Conservation (phyloP, 2,329 filamentous ascomycete species). For the Setomelanomma holmii region DNA sequence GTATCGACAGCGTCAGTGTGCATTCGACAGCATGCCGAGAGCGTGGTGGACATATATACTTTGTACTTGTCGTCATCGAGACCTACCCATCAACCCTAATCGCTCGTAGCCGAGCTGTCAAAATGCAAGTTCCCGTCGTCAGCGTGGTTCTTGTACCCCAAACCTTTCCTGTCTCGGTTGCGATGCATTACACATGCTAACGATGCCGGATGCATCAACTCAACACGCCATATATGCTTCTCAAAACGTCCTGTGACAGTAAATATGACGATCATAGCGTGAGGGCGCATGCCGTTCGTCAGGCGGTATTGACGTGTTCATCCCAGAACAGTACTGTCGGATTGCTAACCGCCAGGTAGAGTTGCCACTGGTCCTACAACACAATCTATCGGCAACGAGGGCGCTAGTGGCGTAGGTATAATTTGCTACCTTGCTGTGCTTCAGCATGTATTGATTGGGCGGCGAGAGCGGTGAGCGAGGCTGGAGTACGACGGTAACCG, state of each 20-base stretch:
- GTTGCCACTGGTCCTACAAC: not conserved
- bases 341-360: constrained; percentile 5
- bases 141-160: constrained; percentile 20
- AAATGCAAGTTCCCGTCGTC: constrained; percentile 19
- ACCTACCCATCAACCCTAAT: not conserved
- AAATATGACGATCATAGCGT: not conserved
- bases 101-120: constrained; percentile 22
- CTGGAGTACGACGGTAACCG: constrained; percentile 19
- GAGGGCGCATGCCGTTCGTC: not conserved
- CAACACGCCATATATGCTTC: not conserved
- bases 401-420: constrained; percentile 6
- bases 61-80: not conserved
- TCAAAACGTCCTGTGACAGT: not conserved
- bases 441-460: constrained; percentile 3
- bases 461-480: constrained; percentile 17
- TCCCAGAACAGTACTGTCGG: not conserved
- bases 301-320: not conserved
- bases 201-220: constrained; percentile 9
- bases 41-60: not conserved
- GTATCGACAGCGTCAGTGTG: not conserved
- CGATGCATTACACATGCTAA: constrained; percentile 10
- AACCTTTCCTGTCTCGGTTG: constrained; percentile 4
- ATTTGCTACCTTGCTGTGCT: constrained; percentile 10
- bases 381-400: constrained; percentile 1
- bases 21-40: not conserved